These are phyloP conservation scores for Penicillium griseofulvum DNA, from an alignment of 2,329 filamentous ascomycete genomes.

Conservation along the genomic window DNA sequence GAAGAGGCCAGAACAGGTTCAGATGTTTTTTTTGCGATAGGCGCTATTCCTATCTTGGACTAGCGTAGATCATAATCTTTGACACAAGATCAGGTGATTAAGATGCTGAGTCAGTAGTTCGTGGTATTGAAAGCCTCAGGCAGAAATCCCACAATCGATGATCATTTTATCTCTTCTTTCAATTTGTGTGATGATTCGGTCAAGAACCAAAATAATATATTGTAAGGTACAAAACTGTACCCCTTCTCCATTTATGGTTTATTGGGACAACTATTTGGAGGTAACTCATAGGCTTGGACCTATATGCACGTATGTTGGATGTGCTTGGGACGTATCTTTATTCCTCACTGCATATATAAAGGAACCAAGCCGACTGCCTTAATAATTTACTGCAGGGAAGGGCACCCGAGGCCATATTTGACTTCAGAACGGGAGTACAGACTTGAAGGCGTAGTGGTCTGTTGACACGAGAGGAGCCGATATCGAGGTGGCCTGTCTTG, in stretches of 20 bases:
- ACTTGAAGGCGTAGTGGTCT: neutral
- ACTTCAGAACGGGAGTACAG: no score
- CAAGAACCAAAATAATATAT: neutral
- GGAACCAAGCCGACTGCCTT: no score
- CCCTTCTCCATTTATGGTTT: neutral
- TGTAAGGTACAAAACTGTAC: no score
- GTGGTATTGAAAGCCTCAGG: neutral
- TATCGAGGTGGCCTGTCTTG: neutral
- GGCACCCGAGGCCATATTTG: neutral
- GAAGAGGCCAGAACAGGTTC: slow-evolving; percentile 8
- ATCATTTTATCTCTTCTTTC: no score
- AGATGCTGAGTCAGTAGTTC: neutral
- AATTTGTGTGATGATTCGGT: neutral
- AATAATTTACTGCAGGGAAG: no score
- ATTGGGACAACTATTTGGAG: neutral
- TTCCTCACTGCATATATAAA: neutral
- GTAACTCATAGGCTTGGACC: neutral
- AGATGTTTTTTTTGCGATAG: slow-evolving; percentile 10
- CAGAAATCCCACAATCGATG: neutral
- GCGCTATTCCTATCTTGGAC: neutral
- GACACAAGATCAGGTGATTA: neutral
- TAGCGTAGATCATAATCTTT: slow-evolving; percentile 6
- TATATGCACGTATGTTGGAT: no score
- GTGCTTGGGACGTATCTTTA: neutral
- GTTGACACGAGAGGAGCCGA: no score